Conservation (phyloP, 768 basidiomycete species). For the Cyclocybe cylindracea region DNA sequence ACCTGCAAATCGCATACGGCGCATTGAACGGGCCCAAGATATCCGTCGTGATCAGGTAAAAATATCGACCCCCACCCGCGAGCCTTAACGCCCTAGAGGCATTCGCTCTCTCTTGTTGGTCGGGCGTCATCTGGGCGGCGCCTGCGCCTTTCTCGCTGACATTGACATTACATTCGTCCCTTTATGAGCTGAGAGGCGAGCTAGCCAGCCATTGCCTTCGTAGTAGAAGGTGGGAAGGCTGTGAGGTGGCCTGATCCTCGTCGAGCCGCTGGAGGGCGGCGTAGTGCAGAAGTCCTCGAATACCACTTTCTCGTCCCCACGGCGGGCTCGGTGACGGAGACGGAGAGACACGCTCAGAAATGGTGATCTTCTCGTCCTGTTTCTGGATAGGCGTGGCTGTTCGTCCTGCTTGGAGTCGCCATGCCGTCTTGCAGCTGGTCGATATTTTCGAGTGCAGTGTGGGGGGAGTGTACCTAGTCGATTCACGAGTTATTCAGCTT, state of each 20-base stretch:
- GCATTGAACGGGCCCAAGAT: too few relatives aligned
- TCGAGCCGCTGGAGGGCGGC: conserved; percentile 30
- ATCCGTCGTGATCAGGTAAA: too few relatives aligned
- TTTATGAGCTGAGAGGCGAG: conserved; percentile 29
- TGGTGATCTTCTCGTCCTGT: conserved; percentile 4
- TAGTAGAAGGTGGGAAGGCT: not conserved
- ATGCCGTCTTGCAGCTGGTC: too few relatives aligned
- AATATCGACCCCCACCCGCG: too few relatives aligned
- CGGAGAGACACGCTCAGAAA: too few relatives aligned
- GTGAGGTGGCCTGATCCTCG: conserved; percentile 16
- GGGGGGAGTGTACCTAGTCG: too few relatives aligned
- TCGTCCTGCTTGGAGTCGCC: too few relatives aligned
- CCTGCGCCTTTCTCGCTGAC: conserved; percentile 16
- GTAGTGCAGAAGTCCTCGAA: too few relatives aligned
- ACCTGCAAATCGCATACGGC: too few relatives aligned
- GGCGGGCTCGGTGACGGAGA: not conserved
- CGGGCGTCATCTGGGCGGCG: conserved; percentile 17
- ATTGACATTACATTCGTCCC: conserved; percentile 33
- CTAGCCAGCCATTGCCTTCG: conserved; percentile 15
- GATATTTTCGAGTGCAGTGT: too few relatives aligned
- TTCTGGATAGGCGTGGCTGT: conserved; percentile 1
- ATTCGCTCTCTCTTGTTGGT: conserved; percentile 32
- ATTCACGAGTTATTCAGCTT: too few relatives aligned
- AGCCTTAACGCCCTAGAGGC: conserved; percentile 38
- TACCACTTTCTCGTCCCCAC: conserved; percentile 7